These are phyloP conservation scores for Diaporthe ilicicola DNA, from an alignment of 2,329 filamentous ascomycete species.

Conservation along the genomic window DNA sequence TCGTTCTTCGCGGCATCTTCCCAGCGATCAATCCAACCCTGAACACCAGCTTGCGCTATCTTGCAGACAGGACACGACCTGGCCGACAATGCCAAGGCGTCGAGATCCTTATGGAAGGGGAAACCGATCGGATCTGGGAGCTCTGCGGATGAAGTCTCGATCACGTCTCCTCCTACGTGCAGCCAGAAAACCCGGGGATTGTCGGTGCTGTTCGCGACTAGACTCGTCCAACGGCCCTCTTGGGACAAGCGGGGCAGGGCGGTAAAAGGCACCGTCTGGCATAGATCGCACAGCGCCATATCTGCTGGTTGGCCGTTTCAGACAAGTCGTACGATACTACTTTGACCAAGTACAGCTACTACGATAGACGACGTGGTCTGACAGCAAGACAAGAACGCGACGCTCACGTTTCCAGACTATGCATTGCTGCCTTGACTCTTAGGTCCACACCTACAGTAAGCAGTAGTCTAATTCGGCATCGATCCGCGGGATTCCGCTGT, in stretches of 20 bases:
- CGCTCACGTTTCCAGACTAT: neutral
- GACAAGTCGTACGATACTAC: neutral
- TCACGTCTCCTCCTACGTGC: too few species aligned
- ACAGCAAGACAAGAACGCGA: neutral
- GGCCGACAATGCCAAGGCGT: neutral
- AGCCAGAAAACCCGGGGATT: neutral
- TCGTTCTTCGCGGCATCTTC: slow-evolving; percentile 6
- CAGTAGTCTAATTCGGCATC: neutral
- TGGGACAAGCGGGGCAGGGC: neutral
- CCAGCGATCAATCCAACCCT: neutral
- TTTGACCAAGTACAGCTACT: neutral
- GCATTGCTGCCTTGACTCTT: neutral
- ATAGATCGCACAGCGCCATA: neutral
- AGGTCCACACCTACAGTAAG: neutral
- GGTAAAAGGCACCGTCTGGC: neutral
- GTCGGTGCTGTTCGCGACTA: neutral
- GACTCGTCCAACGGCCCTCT: neutral
- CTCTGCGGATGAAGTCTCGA: neutral
- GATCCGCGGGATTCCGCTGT: too few species aligned
- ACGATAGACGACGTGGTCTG: neutral
- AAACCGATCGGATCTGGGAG: neutral
- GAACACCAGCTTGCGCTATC: neutral
- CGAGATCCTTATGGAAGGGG: neutral
- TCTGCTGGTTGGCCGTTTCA: neutral
- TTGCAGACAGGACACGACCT: slow-evolving; percentile 6